Evolutionary conservation across 164 flowering plant species (phyloP), one percentile per base, ranked within the genome.

Genomic region (Magnolia changhungtana): DNA sequence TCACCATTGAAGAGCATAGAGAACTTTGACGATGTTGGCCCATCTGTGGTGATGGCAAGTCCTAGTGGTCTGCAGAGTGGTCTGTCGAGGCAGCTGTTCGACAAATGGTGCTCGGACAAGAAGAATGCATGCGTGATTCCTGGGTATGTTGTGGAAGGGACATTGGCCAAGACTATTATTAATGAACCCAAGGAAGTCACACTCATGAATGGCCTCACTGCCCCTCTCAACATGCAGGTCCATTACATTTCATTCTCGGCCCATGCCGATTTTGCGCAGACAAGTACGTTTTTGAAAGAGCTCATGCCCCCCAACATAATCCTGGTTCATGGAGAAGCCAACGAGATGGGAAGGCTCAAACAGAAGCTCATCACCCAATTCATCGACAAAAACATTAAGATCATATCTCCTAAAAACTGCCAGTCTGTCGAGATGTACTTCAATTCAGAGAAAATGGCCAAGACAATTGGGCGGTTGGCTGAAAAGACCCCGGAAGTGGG

Each of bases 31-130:
- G 99, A 96, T 80, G 91, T 91, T 1, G 98, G 97, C 19, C 99
- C 98, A 1, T 94, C 94, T 1, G 99, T 96, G 59, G 99, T 96
- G 80, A 94, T 96, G 98, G 99, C 99, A 19, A 94, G 94, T 76
- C 99, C 97, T 1, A 78, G 95, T 82, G 90, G 96, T 0, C 91
- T 96, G 63, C 98, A 96, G 78, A 94, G 98, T 76, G 99, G 99
- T 27, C 70, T 96, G 55, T 96, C 99, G 13, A 76, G 99, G 61
- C 98, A 96, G 78, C 85, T 96, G 19, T 96, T 96, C 79, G 99
- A 96, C 69, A 89, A 78, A 82, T 96, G 99, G 99, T 96, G 99
- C 77, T 76, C 93, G 51, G 98, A 96, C 72, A 89, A 88, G 90
- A 94, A 88, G 86, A 96, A 96, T 81, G 89, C 98, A 29, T 96